A percentile compares a stretch with the other conserved stretches of the same genome.
These are phyloP conservation scores for Kalanchoe fedtschenkoi DNA, from an alignment of 164 flowering plant species.

Conservation along the genomic window DNA sequence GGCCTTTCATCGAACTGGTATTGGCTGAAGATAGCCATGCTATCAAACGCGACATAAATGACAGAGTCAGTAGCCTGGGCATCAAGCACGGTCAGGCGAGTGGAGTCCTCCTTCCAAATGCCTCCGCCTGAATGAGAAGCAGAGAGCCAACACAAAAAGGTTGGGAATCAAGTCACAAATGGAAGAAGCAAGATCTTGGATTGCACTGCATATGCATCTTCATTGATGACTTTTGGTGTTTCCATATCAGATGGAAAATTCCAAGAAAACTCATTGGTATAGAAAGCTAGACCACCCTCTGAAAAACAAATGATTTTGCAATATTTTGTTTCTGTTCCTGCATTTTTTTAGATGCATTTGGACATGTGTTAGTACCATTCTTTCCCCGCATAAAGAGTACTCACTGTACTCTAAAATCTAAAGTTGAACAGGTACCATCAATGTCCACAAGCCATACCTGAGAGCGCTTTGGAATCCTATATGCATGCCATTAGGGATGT, in stretches of 20 bases:
- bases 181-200: not conserved
- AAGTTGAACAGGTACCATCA: not conserved
- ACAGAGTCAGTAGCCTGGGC: conserved; percentile 1
- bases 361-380: not conserved
- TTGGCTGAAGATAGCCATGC: conserved; percentile 6
- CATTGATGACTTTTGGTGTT: not conserved
- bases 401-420: not conserved
- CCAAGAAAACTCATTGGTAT: not conserved
- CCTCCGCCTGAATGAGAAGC: not conserved
- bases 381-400: not conserved
- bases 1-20: not conserved
- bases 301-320: not conserved
- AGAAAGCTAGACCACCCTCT: not conserved
- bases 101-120: conserved; percentile 4
- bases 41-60: conserved; percentile 5
- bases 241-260: not conserved
- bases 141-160: not conserved
- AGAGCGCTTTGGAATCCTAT: not conserved
- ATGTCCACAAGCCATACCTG: not conserved
- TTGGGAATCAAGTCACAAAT: not conserved
- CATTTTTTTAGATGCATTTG: not conserved
- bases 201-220: not conserved
- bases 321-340: not conserved
- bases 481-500: too few species aligned
- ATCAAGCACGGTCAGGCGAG: conserved; percentile 5